phyloP scores from a whole-genome alignment of 1,139 yeast species.

The Suhomyces maxii region DNA sequence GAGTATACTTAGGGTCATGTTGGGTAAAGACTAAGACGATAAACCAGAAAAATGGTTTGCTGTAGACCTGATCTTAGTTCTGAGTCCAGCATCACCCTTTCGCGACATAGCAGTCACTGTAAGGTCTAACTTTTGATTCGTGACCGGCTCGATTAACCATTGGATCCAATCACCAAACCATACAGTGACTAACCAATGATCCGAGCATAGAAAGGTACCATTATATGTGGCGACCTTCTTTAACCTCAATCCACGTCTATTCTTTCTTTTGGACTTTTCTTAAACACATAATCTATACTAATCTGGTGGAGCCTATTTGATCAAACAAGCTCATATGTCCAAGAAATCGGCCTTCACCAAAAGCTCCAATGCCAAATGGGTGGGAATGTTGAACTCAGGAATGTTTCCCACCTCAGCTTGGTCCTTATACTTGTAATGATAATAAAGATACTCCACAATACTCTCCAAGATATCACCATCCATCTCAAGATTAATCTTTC shows the following conservation, averaged over 20 bases:
- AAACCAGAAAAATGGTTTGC: too few species aligned
- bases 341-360: conserved; percentile 89
- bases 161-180: too few species aligned
- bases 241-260: neutral
- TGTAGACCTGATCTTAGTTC: too few species aligned
- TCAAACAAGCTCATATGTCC: conserved; percentile 44
- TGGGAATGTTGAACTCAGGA: conserved; percentile 88
- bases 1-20: too few species aligned
- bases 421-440: conserved; percentile 68
- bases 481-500: conserved; percentile 58
- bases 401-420: conserved; percentile 55
- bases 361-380: conserved; percentile 89
- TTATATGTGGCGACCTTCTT: too few species aligned
- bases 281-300: neutral
- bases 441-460: conserved; percentile 83
- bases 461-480: conserved; percentile 75
- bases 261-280: neutral
- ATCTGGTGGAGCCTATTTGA: neutral
- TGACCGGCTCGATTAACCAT: too few species aligned
- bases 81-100: too few species aligned
- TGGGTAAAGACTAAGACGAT: too few species aligned
- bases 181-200: neutral
- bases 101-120: too few species aligned
- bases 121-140: too few species aligned
- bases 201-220: neutral